Base-by-base conservation (phyloP, 2,329 filamentous ascomycete species). In the Elsinoe australis region DNA sequence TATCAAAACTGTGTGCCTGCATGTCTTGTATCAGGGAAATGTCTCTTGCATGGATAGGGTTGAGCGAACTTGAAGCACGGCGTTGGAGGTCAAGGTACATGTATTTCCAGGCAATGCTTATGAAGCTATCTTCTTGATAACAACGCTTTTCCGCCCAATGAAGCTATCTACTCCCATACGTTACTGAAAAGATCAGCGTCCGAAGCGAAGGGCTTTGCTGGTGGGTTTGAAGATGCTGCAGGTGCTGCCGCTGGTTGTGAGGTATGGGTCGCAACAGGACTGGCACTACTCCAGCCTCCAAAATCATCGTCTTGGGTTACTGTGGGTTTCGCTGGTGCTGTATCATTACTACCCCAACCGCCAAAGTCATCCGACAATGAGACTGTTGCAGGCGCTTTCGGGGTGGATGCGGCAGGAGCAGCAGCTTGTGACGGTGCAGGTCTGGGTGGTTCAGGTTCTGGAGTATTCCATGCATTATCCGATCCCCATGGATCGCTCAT, bases 271-370 rank as follows among this genome's bases (percentile, higher is more conserved):
- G 70, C 60, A 24, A 67, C 62, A 50, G 72, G 68, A 29, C 68
- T 72, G 35, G 80, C 79, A 61, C 87, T 94, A 39, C 86, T 81
- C 90, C 90, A 96, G 9, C 90, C 89, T 15, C 90, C 90, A 69
- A 95, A 96, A 61, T 96, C 90, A 65, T 96, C 90, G 58, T 96
- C 90, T 0, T 86, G 84, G 28, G 85, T 76, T 2, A 95, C 85
- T 59, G 83, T 82, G 18, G 86, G 80, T 14, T 65, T 62, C 1
- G 61, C 63, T 47, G 62, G 59, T 32, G 72, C 64, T 31, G 61
- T 39, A 61, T 82, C 79, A 42, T 78, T 75, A 50, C 61, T 66
- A 5, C 78, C 76, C 74, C 80, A 82, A 46, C 73, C 74, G 56
- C 73, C 74, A 58, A 87, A 79, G 55, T 83, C 81, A 48, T 75